Percentiles rank a stretch among this genome's conserved stretches.
Evolutionary conservation across 768 basidiomycete species (phyloP).

Genomic region (Tubosaeta sp.): DNA sequence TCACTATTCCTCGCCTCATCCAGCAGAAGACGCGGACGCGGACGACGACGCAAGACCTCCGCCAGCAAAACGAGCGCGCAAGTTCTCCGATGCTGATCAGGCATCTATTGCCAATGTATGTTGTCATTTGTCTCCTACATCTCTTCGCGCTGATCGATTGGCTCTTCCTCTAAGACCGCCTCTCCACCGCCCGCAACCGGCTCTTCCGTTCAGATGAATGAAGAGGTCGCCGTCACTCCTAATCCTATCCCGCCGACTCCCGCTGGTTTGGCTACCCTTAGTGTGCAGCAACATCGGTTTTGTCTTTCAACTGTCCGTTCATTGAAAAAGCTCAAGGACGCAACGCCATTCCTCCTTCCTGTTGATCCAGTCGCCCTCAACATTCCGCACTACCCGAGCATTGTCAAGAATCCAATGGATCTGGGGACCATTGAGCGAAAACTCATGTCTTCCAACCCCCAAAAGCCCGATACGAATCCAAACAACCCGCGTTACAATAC

Average conservation of each 20-base stretch:
- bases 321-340: constrained; percentile 84
- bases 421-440: constrained; percentile 90
- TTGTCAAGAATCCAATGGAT: constrained; percentile 94
- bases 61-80: constrained; percentile 79
- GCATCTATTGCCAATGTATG: constrained; percentile 74
- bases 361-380: constrained; percentile 84
- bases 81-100: constrained; percentile 71
- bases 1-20: constrained; percentile 31
- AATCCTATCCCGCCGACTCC: constrained; percentile 3
- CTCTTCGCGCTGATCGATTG: constrained; percentile 49
- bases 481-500: constrained; percentile 72
- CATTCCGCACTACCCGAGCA: constrained; percentile 82
- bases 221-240: constrained; percentile 20
- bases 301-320: constrained; percentile 71
- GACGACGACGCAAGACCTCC: constrained; percentile 61
- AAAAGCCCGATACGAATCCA: constrained; percentile 67
- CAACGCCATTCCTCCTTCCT: constrained; percentile 74
- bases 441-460: constrained; percentile 71
- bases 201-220: constrained; percentile 31
- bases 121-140: constrained; percentile 37
- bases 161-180: constrained; percentile 50
- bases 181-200: constrained; percentile 67
- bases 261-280: constrained; percentile 42
- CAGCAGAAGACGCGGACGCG: constrained; percentile 4
- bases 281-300: constrained; percentile 72